Base-by-base conservation (phyloP, 306 rosid genomes). In the Inga leiocalycina region DNA sequence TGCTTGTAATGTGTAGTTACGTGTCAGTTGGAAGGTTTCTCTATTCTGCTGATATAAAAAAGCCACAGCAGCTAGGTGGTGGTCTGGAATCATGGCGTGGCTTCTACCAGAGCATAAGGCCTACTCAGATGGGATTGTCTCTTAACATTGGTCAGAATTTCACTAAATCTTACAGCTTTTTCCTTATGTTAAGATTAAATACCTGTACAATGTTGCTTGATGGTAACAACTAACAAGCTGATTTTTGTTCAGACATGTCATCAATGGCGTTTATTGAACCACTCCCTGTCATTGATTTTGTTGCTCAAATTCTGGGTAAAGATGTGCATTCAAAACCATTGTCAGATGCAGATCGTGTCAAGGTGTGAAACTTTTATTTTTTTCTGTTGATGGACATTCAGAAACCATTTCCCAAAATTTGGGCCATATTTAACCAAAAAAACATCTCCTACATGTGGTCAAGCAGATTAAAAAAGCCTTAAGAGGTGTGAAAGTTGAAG, bases 21-120 rank as follows among this genome's bases (percentile, higher is more conserved):
- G 86, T 87, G 39, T 75, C 90, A 61, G 57, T 87, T 59, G 90
- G 88, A 59, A 84, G 87, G 83, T 84, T 81, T 84, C 89, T 87
- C 15, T 87, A 77, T 78, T 87, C 89, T 81, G 85, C 84, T n/a
- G 81, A 87, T 49, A 74, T 88, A 12, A 86, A 88, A 65, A 84
- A 84, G 45, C 88, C 89, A 4, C 86, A 88, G 69, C 82, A 76
- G 6, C 80, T 88, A 27, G 89, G 91, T 49, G 89, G 89, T 41
- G 91, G 91, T 19, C 37, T 88, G 37, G 89, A 88, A 67, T 88
- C 89, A 81, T 88, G 89, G 91, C 85, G 91, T 3, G 91, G 91
- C 73, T 88, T 88, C 77, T 86, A 88, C 61, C 91, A 88, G 73
- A 88, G 88, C 67, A 88, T 88, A 81, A 88, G 91, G 76, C 91